Percentiles rank a stretch among this genome's conserved stretches.
phyloP scores from a whole-genome alignment of 1,284 basidiomycete species.

The Cutaneotrichosporon curvatum region DNA sequence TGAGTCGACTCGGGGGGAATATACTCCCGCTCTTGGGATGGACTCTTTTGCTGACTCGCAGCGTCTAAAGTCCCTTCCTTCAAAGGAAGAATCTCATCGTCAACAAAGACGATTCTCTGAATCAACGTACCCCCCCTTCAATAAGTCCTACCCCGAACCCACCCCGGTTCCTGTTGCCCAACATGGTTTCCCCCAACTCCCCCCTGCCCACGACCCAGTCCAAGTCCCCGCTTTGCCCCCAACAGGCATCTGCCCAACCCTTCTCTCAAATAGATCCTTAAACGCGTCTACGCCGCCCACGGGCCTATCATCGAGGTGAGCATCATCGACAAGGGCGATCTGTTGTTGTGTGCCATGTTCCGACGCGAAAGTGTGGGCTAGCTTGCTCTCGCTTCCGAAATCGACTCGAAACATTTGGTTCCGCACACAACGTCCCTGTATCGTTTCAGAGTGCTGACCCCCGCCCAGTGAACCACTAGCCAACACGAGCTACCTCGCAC shows the following conservation, averaged over 20 bases:
- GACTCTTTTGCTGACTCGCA: neutral
- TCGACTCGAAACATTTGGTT: no score
- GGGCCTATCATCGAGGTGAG: constrained; percentile 7
- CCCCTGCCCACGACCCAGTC: constrained; percentile 8
- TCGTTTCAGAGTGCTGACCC: neutral
- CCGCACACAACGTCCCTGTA: no score
- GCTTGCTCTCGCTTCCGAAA: no score
- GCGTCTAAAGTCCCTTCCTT: constrained; percentile 8
- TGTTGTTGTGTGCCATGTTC: no score
- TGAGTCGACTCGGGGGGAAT: no score
- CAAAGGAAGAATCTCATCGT: constrained; percentile 14
- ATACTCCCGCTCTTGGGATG: no score
- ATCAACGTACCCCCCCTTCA: constrained; percentile 3
- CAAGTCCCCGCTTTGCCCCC: constrained; percentile 1
- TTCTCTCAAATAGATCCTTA: constrained; percentile 10
- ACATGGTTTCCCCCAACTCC: constrained; percentile 18
- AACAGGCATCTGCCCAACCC: constrained; percentile 10
- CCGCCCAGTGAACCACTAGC: no score
- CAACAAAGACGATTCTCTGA: constrained; percentile 11
- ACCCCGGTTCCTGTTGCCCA: constrained; percentile 19
- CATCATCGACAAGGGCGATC: no score
- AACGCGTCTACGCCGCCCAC: constrained; percentile 2
- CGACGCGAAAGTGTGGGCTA: no score
- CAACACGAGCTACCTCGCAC: no score
- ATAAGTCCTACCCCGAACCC: constrained; percentile 14